Base-by-base conservation (phyloP, 805 yeast genomes). In the Vanderwaltozyma yarrowii region DNA sequence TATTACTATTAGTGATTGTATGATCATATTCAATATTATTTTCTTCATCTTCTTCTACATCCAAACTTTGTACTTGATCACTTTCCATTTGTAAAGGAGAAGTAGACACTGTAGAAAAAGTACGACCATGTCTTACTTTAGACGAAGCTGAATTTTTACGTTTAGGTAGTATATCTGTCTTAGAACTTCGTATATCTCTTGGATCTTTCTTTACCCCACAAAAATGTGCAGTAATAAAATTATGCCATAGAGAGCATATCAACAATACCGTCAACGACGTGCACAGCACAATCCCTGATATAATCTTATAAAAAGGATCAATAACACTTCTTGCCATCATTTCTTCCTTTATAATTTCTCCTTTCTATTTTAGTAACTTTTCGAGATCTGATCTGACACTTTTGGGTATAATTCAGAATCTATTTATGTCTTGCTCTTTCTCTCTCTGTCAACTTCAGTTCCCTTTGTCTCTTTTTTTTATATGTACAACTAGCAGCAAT, bases 11-110 rank as follows among this genome's bases (percentile, higher is more conserved):
- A 7, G 60, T 51, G 13, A 55, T 44, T 9, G 54, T 52, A 32
- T 52, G 58, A 36, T 56, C 58, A 28, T 46, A 54, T 33, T 56
- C 60, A 6, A 56, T 52, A 31, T 55, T 52, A 37, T 51, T 45
- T 7, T 45, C 50, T 2, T 36, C 44, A 31, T 54, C 60, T 24
- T 41, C 46, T 30, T 47, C 58, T 1, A 46, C 24, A 31, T 43
- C 50, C 16, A 55, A 30, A 5, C 6, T 14, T 28, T 16, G 19
- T 6, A 20, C 26, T 31, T 19, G 26, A 20, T 17, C 32, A 9
- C 9, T 21, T 9, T 16, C 32, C 4, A n/a, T 9, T 30, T 30
- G 32, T 7, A 27, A 24, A n/a, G 38, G 26, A 4, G 34, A 25
- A 3, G 34, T 36, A 4, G 38, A 36, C 6, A 32, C 38, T 15